Evolutionary conservation across 371 early-diverging fungal genomes (phyloP), one percentile per base, ranked within the genome.

Genomic region (Zychaea mexicana): DNA sequence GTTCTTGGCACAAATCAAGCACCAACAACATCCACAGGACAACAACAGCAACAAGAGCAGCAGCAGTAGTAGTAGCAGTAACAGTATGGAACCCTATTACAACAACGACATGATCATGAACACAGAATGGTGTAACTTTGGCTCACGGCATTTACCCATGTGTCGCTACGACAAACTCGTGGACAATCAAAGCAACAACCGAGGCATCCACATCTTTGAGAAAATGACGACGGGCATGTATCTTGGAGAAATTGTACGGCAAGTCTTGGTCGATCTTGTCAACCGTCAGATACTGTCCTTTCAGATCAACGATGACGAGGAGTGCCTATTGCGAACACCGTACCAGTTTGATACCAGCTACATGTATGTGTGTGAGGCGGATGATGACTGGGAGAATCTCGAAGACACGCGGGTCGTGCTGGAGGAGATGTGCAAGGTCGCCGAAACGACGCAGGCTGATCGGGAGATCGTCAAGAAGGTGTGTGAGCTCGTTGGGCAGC

Each of bases 201-300:
- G 88, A 21, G 83, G 86, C 27, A 73, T 86, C 65, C 95, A 96
- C 68, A 84, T 87, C 47, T 94, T 93, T 72, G 97, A 96, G 71
- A 96, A 97, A 76, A 90, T 96, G 90, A 90, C 95, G 15, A 89
- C 93, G 22, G 97, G 98, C 28, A 88, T 94, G 84, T 97, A 96
- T 74, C 80, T 97, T 21, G 96, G 96, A 52, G 98, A 97, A 74
- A 82, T 97, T 36, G 87, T 87, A 31, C 91, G 98, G 38, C 83
- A 86, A 61, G 86, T 90, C 32, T 65, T 92, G 21, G 76, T 93
- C 22, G 88, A 94, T 63, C 83, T 95, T 30, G 81, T 89, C 32
- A 85, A 89, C 53, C 85, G 79, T 62, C 86, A 85, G 26, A 76
- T 88, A 21, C 66, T 96, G 22, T 90, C 91, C 36, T 70, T 72